phyloP scores from a whole-genome alignment of 108 stramenopile species.

The Cyclotella choctawhatcheeana region DNA sequence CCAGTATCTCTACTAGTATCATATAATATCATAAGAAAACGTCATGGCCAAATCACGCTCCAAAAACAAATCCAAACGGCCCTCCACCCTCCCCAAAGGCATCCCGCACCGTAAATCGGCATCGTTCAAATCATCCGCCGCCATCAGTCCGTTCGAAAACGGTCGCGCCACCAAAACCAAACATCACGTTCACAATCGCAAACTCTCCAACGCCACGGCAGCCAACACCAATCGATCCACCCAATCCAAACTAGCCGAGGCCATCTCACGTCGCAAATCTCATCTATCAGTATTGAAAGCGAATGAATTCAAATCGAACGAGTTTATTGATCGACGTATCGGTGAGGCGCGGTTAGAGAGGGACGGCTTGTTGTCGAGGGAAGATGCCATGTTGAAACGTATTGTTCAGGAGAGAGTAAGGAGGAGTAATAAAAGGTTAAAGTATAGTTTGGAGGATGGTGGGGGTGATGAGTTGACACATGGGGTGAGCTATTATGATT shows the following conservation, averaged over 20 bases:
- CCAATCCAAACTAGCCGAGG: slow-evolving; percentile 25
- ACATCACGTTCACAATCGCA: slow-evolving; percentile 76
- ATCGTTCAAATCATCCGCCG: slow-evolving; percentile 6
- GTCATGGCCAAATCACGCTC: slow-evolving; percentile 65
- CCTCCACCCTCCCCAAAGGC: slow-evolving; percentile 73
- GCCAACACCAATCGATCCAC: not conserved
- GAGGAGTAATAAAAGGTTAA: slow-evolving; percentile 58
- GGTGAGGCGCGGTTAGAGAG: slow-evolving; percentile 57
- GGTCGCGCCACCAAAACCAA: slow-evolving; percentile 66
- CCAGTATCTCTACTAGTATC: no score
- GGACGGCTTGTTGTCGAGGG: slow-evolving; percentile 46
- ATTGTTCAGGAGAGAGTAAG: slow-evolving; percentile 77
- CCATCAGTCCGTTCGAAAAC: slow-evolving; percentile 77
- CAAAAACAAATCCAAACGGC: slow-evolving; percentile 72
- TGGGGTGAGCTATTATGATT: slow-evolving; percentile 34
- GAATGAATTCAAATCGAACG: slow-evolving; percentile 55
- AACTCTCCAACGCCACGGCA: not conserved
- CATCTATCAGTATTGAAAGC: not conserved
- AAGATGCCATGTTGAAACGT: slow-evolving; percentile 79
- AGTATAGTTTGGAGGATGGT: slow-evolving; percentile 70
- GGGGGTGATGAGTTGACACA: slow-evolving; percentile 72
- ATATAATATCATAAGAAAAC: not conserved
- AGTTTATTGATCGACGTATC: slow-evolving; percentile 82
- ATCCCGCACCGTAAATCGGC: slow-evolving; percentile 51
- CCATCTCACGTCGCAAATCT: slow-evolving; percentile 18